Percentiles rank a stretch among this genome's conserved stretches.
Evolutionary conservation across 345 rosid species (phyloP).

Genomic region (Turnera subulata): DNA sequence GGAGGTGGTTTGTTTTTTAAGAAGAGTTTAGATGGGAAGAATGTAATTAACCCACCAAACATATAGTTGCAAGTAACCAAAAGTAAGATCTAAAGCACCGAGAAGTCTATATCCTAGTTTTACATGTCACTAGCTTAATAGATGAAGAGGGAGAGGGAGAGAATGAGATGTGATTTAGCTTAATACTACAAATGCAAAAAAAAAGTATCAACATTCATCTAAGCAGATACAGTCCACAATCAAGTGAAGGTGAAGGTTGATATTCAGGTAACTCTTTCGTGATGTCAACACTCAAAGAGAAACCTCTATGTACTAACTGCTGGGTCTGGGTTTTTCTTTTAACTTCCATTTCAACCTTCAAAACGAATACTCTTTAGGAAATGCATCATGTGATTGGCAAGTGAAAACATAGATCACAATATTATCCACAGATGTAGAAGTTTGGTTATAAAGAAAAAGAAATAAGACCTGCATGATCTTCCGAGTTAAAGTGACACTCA

Average conservation of each 20-base stretch:
- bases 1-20: too few relatives aligned
- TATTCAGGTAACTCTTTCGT: not conserved
- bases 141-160: not conserved
- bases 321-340: too few relatives aligned
- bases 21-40: too few relatives aligned
- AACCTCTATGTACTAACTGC: not conserved
- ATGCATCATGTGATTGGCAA: too few relatives aligned
- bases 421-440: not conserved
- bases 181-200: not conserved
- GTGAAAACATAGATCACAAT: too few relatives aligned
- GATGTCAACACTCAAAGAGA: not conserved
- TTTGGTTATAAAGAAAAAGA: not conserved
- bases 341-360: too few relatives aligned
- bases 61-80: not conserved
- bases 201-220: not conserved
- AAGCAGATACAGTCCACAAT: not conserved
- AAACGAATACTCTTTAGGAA: too few relatives aligned
- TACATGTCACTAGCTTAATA: too few relatives aligned
- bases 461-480: constrained; percentile 84
- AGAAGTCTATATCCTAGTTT: too few relatives aligned
- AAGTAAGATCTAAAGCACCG: not conserved
- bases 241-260: not conserved
- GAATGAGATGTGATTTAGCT: too few relatives aligned
- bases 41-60: too few relatives aligned
- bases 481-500: constrained; percentile 72